Conservation (phyloP, 495 filamentous ascomycete species). For the Bryoglossum gracile region DNA sequence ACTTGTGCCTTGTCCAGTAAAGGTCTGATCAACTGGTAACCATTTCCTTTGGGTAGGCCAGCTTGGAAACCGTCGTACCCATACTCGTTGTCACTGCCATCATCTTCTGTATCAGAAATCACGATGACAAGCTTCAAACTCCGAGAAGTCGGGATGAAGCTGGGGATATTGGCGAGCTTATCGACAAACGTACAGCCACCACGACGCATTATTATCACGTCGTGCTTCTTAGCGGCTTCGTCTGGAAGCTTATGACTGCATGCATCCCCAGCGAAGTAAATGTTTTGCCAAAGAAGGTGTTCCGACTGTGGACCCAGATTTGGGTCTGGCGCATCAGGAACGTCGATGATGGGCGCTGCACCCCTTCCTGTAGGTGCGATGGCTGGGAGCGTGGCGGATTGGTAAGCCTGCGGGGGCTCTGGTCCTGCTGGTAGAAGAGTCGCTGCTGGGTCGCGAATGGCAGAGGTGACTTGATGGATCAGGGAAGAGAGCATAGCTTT, state of each 20-base stretch:
- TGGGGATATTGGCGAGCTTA: constrained; percentile 79
- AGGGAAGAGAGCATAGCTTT: constrained; percentile 49
- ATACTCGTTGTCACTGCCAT: constrained; percentile 43
- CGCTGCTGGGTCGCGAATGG: constrained; percentile 39
- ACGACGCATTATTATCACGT: constrained; percentile 76
- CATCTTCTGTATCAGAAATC: constrained; percentile 58
- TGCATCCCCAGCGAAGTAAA: constrained; percentile 64
- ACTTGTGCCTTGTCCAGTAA: constrained; percentile 69
- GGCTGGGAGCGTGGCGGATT: constrained; percentile 52
- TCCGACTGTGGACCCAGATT: constrained; percentile 27
- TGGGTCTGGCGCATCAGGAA: constrained; percentile 46
- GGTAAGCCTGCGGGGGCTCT: constrained; percentile 25
- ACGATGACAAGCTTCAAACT: constrained; percentile 76
- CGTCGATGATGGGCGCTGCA: constrained; percentile 64
- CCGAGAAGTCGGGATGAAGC: constrained; percentile 50
- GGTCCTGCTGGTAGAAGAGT: constrained; percentile 26
- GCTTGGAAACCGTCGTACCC: constrained; percentile 25
- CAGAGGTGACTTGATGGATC: constrained; percentile 49
- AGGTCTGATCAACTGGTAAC: constrained; percentile 50
- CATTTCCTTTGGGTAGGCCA: neutral
- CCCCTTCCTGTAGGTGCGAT: constrained; percentile 68
- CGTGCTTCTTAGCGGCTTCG: constrained; percentile 53
- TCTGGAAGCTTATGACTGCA: constrained; percentile 58
- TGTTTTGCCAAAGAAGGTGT: constrained; percentile 53
- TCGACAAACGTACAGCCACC: constrained; percentile 79